Conservation (phyloP, 176 grass and related monocot genomes). For the Raddia distichophylla region DNA sequence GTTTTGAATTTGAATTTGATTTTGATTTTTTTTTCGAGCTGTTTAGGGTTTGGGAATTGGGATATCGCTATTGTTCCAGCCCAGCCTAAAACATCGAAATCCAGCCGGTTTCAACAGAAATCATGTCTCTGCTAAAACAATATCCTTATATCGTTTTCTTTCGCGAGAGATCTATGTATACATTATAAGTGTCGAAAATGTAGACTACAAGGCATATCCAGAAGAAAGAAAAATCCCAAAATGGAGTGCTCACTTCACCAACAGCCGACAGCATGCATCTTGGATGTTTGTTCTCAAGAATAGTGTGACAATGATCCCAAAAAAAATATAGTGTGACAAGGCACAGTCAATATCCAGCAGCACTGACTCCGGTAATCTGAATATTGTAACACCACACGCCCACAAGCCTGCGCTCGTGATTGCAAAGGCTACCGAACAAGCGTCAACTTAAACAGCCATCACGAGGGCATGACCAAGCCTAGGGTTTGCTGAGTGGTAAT, state of each 20-base stretch:
- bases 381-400: slow-evolving; percentile 21
- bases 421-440: not conserved
- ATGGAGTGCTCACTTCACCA: not conserved
- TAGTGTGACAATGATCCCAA: not conserved
- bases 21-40: no score
- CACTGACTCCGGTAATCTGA: slow-evolving; percentile 7
- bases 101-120: no score
- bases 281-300: slow-evolving; percentile 18
- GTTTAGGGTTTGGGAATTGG: no score
- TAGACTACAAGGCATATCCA: not conserved
- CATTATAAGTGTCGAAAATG: not conserved
- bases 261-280: not conserved
- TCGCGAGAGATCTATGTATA: not conserved
- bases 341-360: slow-evolving; percentile 11
- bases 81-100: no score
- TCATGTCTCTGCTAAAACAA: not conserved
- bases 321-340: not conserved
- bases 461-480: slow-evolving; percentile 9
- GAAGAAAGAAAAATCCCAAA: not conserved
- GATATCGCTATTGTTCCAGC: no score
- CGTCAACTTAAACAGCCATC: slow-evolving; percentile 31
- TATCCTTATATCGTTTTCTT: not conserved
- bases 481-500: slow-evolving; percentile 29
- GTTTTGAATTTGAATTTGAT: no score
- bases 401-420: slow-evolving; percentile 21